These are phyloP conservation scores for Penicillium longicatenatum DNA, from an alignment of 495 filamentous ascomycete species.

Conservation along the genomic window DNA sequence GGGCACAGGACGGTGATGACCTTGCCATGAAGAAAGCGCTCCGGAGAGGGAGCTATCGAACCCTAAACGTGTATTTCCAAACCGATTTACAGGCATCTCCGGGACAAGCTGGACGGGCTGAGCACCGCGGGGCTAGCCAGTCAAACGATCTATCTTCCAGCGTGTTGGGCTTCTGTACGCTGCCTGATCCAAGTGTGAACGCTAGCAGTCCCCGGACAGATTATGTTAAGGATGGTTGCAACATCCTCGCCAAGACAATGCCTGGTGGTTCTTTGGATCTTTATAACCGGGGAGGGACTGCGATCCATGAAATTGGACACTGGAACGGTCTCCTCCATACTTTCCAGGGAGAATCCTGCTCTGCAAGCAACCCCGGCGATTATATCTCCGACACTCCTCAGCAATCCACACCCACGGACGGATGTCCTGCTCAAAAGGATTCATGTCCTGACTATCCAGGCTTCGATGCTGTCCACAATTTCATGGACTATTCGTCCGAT, in stretches of 20 bases:
- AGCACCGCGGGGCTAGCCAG: constrained; percentile 10
- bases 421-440: constrained; percentile 50
- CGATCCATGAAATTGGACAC: constrained; percentile 60
- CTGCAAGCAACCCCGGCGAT: constrained; percentile 44
- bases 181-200: constrained; percentile 44
- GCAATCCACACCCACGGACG: constrained; percentile 49
- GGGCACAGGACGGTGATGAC: constrained; percentile 65
- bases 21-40: constrained; percentile 64
- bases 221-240: constrained; percentile 56
- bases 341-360: constrained; percentile 54
- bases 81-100: constrained; percentile 42
- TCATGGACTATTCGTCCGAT: constrained; percentile 60
- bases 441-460: constrained; percentile 50
- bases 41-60: constrained; percentile 51
- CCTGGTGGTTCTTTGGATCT: constrained; percentile 44
- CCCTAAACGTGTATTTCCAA: constrained; percentile 57
- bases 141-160: constrained; percentile 29
- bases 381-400: constrained; percentile 56
- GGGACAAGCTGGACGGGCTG: constrained; percentile 19
- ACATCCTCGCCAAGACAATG: constrained; percentile 53
- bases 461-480: constrained; percentile 53
- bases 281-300: constrained; percentile 53
- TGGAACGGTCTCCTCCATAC: constrained; percentile 61
- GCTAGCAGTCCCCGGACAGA: constrained; percentile 32
- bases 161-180: constrained; percentile 52